Conservation (phyloP, 1,139 yeast species). For the Lodderomyces pseudojiufengensis region DNA sequence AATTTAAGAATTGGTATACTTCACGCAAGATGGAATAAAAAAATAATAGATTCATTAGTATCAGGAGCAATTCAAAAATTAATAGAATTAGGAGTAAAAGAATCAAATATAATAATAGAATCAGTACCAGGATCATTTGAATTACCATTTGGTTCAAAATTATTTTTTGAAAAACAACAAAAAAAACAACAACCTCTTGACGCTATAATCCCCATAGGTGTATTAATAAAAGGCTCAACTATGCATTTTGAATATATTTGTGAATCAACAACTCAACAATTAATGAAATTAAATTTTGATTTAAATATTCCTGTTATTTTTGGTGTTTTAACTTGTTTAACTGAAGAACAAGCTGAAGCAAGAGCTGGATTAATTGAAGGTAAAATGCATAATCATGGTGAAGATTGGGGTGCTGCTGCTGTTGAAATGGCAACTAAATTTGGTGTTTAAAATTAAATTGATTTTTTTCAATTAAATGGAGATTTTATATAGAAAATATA, state of each 20-base stretch:
- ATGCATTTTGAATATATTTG: conserved; percentile 98
- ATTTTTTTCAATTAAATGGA: too few relatives aligned
- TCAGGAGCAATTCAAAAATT: conserved; percentile 69
- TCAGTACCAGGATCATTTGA: conserved; percentile 95
- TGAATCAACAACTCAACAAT: conserved; percentile 80
- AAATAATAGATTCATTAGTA: conserved; percentile 75
- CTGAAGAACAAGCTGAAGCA: conserved; percentile 89
- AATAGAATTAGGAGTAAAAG: conserved; percentile 61
- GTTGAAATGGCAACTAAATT: conserved; percentile 83
- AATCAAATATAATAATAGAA: conserved; percentile 73
- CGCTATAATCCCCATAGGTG: conserved; percentile 91
- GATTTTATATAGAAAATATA: too few relatives aligned
- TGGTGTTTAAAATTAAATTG: conserved; percentile 7
- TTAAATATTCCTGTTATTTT: conserved; percentile 78
- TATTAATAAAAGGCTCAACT: conserved; percentile 90
- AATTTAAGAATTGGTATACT: conserved; percentile 74
- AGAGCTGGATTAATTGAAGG: conserved; percentile 86
- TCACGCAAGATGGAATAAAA: conserved; percentile 92
- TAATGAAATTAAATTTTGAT: conserved; percentile 78
- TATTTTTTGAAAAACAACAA: conserved; percentile 45
- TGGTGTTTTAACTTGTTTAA: conserved; percentile 88
- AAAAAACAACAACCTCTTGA: conserved; percentile 55
- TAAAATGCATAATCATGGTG: conserved; percentile 89
- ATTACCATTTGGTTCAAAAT: conserved; percentile 76
- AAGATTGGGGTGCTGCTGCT: conserved; percentile 99